phyloP scores from a whole-genome alignment of 305 asterid genomes.

The Fraxinus angustifolia region DNA sequence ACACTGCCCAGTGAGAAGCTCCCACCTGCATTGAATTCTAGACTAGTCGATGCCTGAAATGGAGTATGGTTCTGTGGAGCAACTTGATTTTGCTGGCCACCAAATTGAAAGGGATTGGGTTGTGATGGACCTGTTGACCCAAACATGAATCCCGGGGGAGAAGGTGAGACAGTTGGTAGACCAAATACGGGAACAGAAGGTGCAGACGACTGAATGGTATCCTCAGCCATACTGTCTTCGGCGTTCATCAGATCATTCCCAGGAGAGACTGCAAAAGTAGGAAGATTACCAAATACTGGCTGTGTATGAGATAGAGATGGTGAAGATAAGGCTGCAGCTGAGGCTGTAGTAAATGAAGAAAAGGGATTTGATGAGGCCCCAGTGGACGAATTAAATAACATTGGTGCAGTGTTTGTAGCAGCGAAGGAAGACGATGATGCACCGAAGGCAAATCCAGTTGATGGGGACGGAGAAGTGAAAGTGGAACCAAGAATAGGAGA shows the following conservation, averaged over 20 bases:
- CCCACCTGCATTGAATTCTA: slow-evolving; percentile 59
- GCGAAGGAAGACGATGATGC: slow-evolving; percentile 47
- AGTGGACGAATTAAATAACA: slow-evolving; percentile 38
- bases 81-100: slow-evolving; percentile 60
- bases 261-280: slow-evolving; percentile 39
- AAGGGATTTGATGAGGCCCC: slow-evolving; percentile 30
- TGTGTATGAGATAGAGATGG: slow-evolving; percentile 19
- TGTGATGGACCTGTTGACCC: slow-evolving; percentile 43
- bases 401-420: slow-evolving; percentile 31
- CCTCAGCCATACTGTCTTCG: slow-evolving; percentile 97
- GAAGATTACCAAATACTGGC: slow-evolving; percentile 44
- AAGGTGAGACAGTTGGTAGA: slow-evolving; percentile 46
- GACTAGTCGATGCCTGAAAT: slow-evolving; percentile 54
- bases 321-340: slow-evolving; percentile 35
- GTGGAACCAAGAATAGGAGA: slow-evolving; percentile 47
- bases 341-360: slow-evolving; percentile 37
- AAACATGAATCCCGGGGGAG: slow-evolving; percentile 46
- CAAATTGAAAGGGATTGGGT: slow-evolving; percentile 50
- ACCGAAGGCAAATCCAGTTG: slow-evolving; percentile 54
- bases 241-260: slow-evolving; percentile 62
- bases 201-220: slow-evolving; percentile 58
- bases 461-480: slow-evolving; percentile 37
- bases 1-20: slow-evolving; percentile 81
- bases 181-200: slow-evolving; percentile 50
- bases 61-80: slow-evolving; percentile 41